Conservation (phyloP, 2,329 filamentous ascomycete genomes). For the Fusarium brachygibbosum region DNA sequence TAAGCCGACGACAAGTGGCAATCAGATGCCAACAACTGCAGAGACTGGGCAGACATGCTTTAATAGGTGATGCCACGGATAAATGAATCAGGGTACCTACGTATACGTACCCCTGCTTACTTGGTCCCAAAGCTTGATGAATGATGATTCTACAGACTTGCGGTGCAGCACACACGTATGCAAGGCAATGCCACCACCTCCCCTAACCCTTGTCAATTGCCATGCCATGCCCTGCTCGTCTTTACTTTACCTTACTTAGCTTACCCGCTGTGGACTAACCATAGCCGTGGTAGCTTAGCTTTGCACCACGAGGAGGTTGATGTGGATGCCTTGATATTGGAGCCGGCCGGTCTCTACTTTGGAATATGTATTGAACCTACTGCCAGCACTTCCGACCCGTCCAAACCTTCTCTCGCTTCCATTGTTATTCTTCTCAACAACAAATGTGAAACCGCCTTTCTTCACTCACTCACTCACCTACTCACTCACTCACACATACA, state of each 20-base stretch:
- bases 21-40: slow-evolving; percentile 30
- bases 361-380: slow-evolving; percentile 39
- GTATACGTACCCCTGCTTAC: background rate
- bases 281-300: slow-evolving; percentile 40
- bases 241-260: slow-evolving; percentile 30
- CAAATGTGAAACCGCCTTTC: slow-evolving; percentile 22
- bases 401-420: slow-evolving; percentile 19
- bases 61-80: background rate
- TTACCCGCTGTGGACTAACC: slow-evolving; percentile 38
- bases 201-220: slow-evolving; percentile 30
- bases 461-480: background rate
- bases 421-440: slow-evolving; percentile 25
- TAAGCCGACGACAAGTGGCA: slow-evolving; percentile 51
- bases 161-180: slow-evolving; percentile 27
- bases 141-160: slow-evolving; percentile 35
- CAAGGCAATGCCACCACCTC: slow-evolving; percentile 22
- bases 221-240: slow-evolving; percentile 10
- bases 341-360: background rate
- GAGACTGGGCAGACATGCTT: slow-evolving; percentile 6
- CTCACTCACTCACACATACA: background rate
- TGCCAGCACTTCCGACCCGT: slow-evolving; percentile 34
- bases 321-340: slow-evolving; percentile 40
- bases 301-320: slow-evolving; percentile 37
- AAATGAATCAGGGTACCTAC: too few species aligned
- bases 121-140: slow-evolving; percentile 19